phyloP scores from a whole-genome alignment of 2,329 filamentous ascomycete genomes.

The Exophiala phaeomuriformis region DNA sequence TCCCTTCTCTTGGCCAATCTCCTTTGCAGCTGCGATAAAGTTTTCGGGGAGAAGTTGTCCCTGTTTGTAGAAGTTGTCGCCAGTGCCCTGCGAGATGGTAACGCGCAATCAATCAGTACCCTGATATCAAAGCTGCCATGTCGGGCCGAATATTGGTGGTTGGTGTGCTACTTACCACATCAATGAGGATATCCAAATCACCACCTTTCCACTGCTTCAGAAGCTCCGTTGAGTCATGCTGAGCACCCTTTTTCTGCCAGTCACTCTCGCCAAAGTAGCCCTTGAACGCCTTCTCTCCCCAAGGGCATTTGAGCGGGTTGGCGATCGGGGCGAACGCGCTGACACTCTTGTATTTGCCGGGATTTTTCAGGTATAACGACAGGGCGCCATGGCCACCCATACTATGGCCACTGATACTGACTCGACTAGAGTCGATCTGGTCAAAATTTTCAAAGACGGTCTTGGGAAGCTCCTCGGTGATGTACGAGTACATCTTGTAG shows the following conservation, averaged over 20 bases:
- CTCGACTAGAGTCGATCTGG: slow-evolving; percentile 60
- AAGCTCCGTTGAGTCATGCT: slow-evolving; percentile 87
- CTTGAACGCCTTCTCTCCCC: slow-evolving; percentile 90
- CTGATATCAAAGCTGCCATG: neutral
- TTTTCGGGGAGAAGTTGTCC: slow-evolving; percentile 91
- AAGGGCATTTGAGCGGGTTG: slow-evolving; percentile 78
- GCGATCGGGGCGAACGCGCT: slow-evolving; percentile 85
- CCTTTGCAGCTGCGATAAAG: slow-evolving; percentile 69
- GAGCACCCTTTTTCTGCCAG: slow-evolving; percentile 65
- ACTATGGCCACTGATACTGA: slow-evolving; percentile 86
- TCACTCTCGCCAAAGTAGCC: slow-evolving; percentile 75
- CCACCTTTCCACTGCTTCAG: slow-evolving; percentile 64
- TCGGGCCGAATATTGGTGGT: too few relatives aligned
- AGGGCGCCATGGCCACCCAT: slow-evolving; percentile 97
- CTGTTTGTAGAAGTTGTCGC: slow-evolving; percentile 94
- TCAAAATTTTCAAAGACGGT: slow-evolving; percentile 66
- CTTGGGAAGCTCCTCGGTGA: slow-evolving; percentile 77
- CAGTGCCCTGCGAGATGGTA: slow-evolving; percentile 58
- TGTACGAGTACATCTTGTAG: slow-evolving; percentile 94
- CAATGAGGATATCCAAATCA: slow-evolving; percentile 70
- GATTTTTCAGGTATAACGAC: slow-evolving; percentile 85
- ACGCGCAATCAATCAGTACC: slow-evolving; percentile 1
- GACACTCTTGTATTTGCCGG: slow-evolving; percentile 79
- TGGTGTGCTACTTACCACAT: slow-evolving; percentile 57
- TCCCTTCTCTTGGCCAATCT: slow-evolving; percentile 61